Base-by-base conservation (phyloP, 768 basidiomycete genomes). In the Mycena floridula region DNA sequence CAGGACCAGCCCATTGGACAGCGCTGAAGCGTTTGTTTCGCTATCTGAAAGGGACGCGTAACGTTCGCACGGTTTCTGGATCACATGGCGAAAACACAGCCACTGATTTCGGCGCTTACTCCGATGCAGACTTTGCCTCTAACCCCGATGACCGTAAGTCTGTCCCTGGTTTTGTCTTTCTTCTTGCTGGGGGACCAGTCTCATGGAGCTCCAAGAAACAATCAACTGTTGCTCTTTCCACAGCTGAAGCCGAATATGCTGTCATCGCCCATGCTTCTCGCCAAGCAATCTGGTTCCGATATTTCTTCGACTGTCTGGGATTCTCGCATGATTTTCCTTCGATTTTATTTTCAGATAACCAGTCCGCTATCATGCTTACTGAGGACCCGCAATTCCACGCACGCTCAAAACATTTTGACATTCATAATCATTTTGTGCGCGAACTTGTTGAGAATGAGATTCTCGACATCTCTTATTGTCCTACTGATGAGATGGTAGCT, bases 191-290 rank as follows among this genome's bases (percentile, higher is more conserved):
- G 11, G 57, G 64, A 2, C 37, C 53, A 1, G 50, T 69, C 9
- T 53, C 57, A 20, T 69, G 67, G 63, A 49, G 44, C 12, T 58
- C 62, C 4, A 60, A 60, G 43, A 55, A 56, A 25, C 68, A 70
- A 48, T 42, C 50, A 4, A 56, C 56, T 22, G 52, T 62, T n/a
- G 54, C 63, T 3, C 52, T 61, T 7, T 67, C 64, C 3, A 60
- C 58, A 9, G 51, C 50, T 8, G n/a, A n/a, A n/a, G n/a, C n/a
- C n/a, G n/a, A n/a, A n/a, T n/a, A n/a, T n/a, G n/a, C n/a, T n/a
- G n/a, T 43, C 54, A 16, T 49, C 54, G 9, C n/a, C 15, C 6
- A 37, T 56, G 7, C 40, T 22, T 24, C 30, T 8, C n/a, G 50
- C 39, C 46, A 66, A 65, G 39, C 49, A 61, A 25, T 52, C 52